phyloP scores from a whole-genome alignment of 169 alveolate genomes.

The Eimeria falciformis region DNA sequence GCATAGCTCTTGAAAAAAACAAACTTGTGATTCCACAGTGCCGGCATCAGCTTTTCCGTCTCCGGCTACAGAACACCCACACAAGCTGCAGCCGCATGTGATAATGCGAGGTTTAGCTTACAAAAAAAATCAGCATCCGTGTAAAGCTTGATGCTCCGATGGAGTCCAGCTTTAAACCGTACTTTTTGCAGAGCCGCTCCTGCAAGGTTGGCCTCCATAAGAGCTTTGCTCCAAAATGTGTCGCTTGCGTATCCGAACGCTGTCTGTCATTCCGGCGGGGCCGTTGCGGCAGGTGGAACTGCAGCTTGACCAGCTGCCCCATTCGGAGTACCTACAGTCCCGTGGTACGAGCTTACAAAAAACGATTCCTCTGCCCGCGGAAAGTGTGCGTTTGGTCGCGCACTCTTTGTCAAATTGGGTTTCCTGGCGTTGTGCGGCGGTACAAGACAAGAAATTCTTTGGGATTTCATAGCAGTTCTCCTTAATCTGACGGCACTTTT shows the following conservation, averaged over 20 bases:
- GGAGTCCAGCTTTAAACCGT: background rate
- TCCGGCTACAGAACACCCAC: background rate
- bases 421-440: constrained; percentile 33
- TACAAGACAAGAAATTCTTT: constrained; percentile 32
- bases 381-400: constrained; percentile 4
- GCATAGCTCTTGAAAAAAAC: constrained; percentile 53
- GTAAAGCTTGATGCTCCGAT: no score
- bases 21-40: constrained; percentile 43
- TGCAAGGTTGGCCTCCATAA: constrained; percentile 51
- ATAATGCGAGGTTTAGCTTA: no score
- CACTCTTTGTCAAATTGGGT: constrained; percentile 37
- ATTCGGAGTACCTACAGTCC: constrained; percentile 50
- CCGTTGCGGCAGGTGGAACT: constrained; percentile 71
- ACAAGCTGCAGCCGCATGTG: background rate
- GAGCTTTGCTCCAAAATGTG: constrained; percentile 65
- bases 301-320: constrained; percentile 69
- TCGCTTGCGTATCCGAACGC: constrained; percentile 63
- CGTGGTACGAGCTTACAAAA: constrained; percentile 40
- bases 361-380: constrained; percentile 54
- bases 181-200: constrained; percentile 18
- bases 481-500: constrained; percentile 35
- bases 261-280: constrained; percentile 48
- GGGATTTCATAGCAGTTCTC: background rate
- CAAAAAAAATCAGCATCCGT: no score
- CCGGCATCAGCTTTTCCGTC: constrained; percentile 29